Base-by-base conservation (phyloP, 1,139 yeast genomes). In the Pneumocystis murina region DNA sequence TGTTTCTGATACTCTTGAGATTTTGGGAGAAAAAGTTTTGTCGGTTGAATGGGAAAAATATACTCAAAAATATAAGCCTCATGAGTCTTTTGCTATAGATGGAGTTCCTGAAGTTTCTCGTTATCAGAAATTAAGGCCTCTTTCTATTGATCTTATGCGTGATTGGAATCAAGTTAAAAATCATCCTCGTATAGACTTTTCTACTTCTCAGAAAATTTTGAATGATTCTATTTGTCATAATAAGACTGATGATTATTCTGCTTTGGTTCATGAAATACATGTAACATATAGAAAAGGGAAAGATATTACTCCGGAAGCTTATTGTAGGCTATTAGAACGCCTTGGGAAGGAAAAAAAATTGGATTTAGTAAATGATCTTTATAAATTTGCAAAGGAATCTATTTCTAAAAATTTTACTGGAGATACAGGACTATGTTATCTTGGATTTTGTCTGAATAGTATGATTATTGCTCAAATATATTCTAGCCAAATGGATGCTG, bases 401-500 rank as follows among this genome's bases (percentile, higher is more conserved):
- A 36, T 24, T 55, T 35, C 41, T 40, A 57, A 38, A 35, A 20
- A 24, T 24, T 54, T 58, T 20, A 20, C 20, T 12, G 41, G 59
- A 35, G 30, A 40, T 39, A 17, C 48, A 28, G 64, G 36, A 17
- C 12, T 55, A 33, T 33, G 41, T 39, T 55, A 61, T 17, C 66
- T 66, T 64, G 48, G 62, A 33, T 33, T 62, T 30, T 60, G 67
- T 28, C 62, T 65, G 39, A 66, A 66, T 16, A 59, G 63, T 33
- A 64, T 67, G 66, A 54, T 66, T n/a, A 36, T 59, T 16, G 64
- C 66, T 36, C 62, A 60, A 4, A 64, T 64, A 60, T 63, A 65
- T 60, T 67, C 67, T 55, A 59, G 62, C 33, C 43, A 62, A 30
- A 63, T 64, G 35, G 62, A 59, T 36, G 24, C 24, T 14, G 68